Conservation (phyloP, 345 rosid species). For the Eucalyptus tenuipes region DNA sequence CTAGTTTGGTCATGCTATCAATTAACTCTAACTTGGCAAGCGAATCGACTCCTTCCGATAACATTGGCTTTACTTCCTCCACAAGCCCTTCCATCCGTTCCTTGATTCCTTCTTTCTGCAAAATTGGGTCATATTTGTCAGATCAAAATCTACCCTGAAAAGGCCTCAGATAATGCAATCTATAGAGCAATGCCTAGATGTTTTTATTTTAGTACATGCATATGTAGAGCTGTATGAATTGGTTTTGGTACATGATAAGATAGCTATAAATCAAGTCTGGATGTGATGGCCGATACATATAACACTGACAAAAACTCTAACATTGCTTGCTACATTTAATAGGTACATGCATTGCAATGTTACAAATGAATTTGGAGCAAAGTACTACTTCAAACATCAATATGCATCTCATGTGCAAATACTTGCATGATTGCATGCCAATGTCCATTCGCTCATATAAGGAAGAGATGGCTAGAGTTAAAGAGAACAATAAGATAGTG, state of each 20-base stretch:
- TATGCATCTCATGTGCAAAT: not conserved
- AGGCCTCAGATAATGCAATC: not conserved
- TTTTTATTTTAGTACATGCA: not conserved
- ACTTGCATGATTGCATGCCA: not conserved
- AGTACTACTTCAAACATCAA: not conserved
- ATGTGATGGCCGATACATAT: not conserved
- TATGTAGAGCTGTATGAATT: not conserved
- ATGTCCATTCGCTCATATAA: not conserved
- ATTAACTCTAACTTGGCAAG: constrained; percentile 16
- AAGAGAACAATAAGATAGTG: too few relatives aligned
- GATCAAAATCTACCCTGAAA: not conserved
- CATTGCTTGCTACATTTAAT: not conserved
- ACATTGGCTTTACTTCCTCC: constrained; percentile 5
- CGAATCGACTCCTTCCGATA: constrained; percentile 1
- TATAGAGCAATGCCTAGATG: not conserved
- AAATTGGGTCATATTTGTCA: not conserved
- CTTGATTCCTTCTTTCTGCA: constrained; percentile 9
- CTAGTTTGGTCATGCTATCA: constrained; percentile 20
- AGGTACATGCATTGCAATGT: not conserved
- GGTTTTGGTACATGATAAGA: not conserved
- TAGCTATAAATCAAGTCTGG: not conserved
- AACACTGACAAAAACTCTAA: not conserved
- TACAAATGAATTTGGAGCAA: not conserved
- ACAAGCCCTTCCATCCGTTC: not conserved
- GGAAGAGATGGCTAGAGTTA: not conserved